These are phyloP conservation scores for Mortierella hygrophila DNA, from an alignment of 192 early-diverging fungal genomes.

Conservation along the genomic window DNA sequence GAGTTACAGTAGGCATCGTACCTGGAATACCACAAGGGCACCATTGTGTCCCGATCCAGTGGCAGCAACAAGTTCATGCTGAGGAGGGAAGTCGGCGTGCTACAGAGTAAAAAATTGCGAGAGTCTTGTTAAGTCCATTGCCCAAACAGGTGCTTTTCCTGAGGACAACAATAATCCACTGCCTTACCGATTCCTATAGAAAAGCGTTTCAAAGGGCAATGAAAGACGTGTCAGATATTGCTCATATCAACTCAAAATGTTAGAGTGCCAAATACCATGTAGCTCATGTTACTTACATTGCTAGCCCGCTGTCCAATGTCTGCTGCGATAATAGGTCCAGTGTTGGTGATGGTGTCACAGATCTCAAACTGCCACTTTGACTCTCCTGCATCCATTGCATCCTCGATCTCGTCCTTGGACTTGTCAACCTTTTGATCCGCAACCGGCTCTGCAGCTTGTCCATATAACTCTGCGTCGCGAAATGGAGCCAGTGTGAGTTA, in stretches of 20 bases:
- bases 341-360: constrained; percentile 81
- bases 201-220: not conserved
- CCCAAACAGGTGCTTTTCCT: too few relatives aligned
- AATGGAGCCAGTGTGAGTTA: not conserved
- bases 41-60: constrained; percentile 68
- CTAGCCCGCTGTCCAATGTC: constrained; percentile 75
- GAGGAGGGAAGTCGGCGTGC: constrained; percentile 46
- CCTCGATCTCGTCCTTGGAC: constrained; percentile 47
- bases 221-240: not conserved
- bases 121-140: not conserved
- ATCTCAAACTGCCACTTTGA: constrained; percentile 73
- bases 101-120: not conserved
- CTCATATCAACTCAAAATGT: not conserved
- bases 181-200: constrained; percentile 22
- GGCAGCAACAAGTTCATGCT: constrained; percentile 65
- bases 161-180: too few relatives aligned
- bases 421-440: constrained; percentile 33
- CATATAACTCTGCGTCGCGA: constrained; percentile 41
- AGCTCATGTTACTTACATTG: constrained; percentile 11
- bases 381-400: constrained; percentile 38
- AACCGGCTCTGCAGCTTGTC: constrained; percentile 30
- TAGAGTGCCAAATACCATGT: not conserved
- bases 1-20: constrained; percentile 9
- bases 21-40: constrained; percentile 65
- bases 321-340: constrained; percentile 83